phyloP scores from a whole-genome alignment of 1,284 basidiomycete species.

The Malassezia slooffiae region DNA sequence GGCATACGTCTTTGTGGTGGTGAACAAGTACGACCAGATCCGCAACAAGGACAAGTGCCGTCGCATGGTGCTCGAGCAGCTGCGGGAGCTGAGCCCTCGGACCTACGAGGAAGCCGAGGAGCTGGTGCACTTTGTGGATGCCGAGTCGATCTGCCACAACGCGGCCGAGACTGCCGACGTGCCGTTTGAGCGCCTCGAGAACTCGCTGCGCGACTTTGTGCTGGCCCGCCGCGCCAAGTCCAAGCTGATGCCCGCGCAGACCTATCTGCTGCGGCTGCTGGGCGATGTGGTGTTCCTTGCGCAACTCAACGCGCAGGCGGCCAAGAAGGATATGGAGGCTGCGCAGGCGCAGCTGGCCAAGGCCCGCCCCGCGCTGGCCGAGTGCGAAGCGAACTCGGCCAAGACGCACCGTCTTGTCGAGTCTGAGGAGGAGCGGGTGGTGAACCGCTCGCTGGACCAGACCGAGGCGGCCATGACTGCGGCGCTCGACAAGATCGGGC shows the following conservation, averaged over 20 bases:
- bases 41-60: conserved; percentile 88
- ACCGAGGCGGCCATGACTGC: conserved; percentile 51
- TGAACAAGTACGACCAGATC: conserved; percentile 96
- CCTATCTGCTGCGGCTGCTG: conserved; percentile 79
- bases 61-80: conserved; percentile 80
- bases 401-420: conserved; percentile 69
- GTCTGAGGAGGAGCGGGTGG: conserved; percentile 64
- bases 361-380: conserved; percentile 71
- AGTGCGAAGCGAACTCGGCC: conserved; percentile 66
- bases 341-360: conserved; percentile 63
- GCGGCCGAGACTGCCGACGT: conserved; percentile 22
- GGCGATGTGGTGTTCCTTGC: conserved; percentile 79
- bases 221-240: conserved; percentile 87
- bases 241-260: conserved; percentile 88
- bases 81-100: conserved; percentile 77
- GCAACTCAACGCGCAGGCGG: conserved; percentile 72
- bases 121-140: conserved; percentile 97
- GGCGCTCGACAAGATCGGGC: conserved; percentile 67
- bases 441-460: conserved; percentile 54
- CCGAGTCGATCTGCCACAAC: conserved; percentile 48
- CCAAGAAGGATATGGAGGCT: conserved; percentile 64
- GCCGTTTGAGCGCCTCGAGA: conserved; percentile 73
- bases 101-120: conserved; percentile 85
- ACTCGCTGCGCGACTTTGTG: conserved; percentile 85
- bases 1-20: conserved; percentile 94